A percentile compares a stretch with the other conserved stretches of the same genome.
Conservation (phyloP, 345 rosid genomes). For the Populus pruinosa region DNA sequence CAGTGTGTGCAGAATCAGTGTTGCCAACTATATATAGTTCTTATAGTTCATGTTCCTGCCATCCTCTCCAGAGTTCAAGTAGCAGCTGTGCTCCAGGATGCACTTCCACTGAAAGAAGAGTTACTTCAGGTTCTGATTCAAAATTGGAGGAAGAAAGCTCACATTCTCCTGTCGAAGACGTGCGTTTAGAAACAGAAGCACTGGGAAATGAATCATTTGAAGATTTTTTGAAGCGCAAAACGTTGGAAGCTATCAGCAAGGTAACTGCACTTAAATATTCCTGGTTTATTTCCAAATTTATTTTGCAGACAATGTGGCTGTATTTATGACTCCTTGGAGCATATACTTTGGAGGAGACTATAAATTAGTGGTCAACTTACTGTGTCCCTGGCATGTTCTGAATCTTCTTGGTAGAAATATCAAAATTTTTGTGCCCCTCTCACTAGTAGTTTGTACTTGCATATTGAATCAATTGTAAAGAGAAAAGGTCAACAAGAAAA, state of each 20-base stretch:
- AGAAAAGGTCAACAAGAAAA: background rate
- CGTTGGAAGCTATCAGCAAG: slow-evolving; percentile 49
- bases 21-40: slow-evolving; percentile 17
- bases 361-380: too few relatives aligned
- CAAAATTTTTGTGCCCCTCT: background rate
- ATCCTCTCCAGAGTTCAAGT: slow-evolving; percentile 17
- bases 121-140: slow-evolving; percentile 35
- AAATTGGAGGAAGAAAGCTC: slow-evolving; percentile 34
- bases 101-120: slow-evolving; percentile 29
- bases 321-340: background rate
- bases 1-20: slow-evolving; percentile 15
- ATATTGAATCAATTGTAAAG: background rate
- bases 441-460: background rate
- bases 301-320: background rate
- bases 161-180: slow-evolving; percentile 30
- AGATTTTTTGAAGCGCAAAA: slow-evolving; percentile 32
- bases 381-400: too few relatives aligned
- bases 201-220: slow-evolving; percentile 30
- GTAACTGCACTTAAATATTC: slow-evolving; percentile 24
- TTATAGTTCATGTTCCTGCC: slow-evolving; percentile 8
- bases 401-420: background rate
- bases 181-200: slow-evolving; percentile 29
- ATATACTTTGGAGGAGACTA: background rate
- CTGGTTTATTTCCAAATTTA: background rate
- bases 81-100: slow-evolving; percentile 23